Base-by-base conservation (phyloP, 1,139 yeast species). In the Yamadazyma jaroonii region DNA sequence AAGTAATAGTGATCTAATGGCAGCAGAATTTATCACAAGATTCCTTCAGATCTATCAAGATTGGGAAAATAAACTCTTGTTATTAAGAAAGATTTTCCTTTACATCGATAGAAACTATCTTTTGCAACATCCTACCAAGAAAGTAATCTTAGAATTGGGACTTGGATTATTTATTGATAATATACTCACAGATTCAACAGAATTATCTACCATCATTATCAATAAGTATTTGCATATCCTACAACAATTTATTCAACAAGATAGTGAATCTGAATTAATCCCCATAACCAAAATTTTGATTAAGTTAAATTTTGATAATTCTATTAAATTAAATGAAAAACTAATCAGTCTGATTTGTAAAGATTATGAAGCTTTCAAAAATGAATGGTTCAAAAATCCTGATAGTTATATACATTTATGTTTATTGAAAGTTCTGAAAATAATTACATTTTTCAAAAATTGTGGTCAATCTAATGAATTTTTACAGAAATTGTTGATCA, bases 71-170 rank as follows among this genome's bases (percentile, higher is more conserved):
- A 56, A 54, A 32, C 45, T 67, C 11, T 39, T 44, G 13, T 34
- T 52, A 8, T 46, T 69, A 25, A 49, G 57, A 32, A 63, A 59
- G 38, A 37, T 68, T 9, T 68, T 67, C 39, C 43, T 65, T 6
- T 67, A 62, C 41, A 48, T 68, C 37, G 74, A 69, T 45, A 44
- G 64, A 22, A 53, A 56, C 8, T 69, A 69, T 41, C 50, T 68
- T 20, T 47, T 56, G 33, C 61, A 48, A 32, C 73, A 67, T 39
- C 58, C 61, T 4, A 40, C 48, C 7, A 61, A 58, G 38, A 43
- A 52, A 29, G 54, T 57, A 31, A 59, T 67, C 7, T 35, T 54
- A 28, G 55, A 56, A 33, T 47, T 39, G 38, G 71, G 71, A 0
- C 36, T 52, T 14, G 40, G 36, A 4, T 43, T 55, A 14, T 52